A percentile compares a stretch with the other conserved stretches of the same genome.
Conservation (phyloP, 1,284 basidiomycete species). For the Exobasidium rhododendri region DNA sequence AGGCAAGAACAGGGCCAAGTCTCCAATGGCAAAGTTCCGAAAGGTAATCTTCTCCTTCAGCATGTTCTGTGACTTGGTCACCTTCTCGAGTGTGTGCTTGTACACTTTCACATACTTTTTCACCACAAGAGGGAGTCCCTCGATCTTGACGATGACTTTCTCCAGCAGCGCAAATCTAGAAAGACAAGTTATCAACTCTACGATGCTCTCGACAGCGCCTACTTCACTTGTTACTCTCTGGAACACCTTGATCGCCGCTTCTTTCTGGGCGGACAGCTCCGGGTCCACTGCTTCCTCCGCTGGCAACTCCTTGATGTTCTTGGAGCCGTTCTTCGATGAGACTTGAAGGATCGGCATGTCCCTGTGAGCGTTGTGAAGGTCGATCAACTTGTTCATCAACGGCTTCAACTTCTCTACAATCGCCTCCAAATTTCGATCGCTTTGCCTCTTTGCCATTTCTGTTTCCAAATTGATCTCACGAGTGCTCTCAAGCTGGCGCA, state of each 20-base stretch:
- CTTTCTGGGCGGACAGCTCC: conserved; percentile 15
- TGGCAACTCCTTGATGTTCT: conserved; percentile 10
- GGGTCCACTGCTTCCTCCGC: conserved; percentile 14
- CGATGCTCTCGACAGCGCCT: conserved; percentile 24
- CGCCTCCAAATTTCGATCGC: conserved; percentile 30
- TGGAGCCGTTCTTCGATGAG: conserved; percentile 19
- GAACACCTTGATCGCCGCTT: conserved; percentile 33
- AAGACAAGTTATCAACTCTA: conserved; percentile 16
- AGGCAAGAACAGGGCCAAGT: conserved; percentile 89
- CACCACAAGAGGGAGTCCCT: conserved; percentile 65
- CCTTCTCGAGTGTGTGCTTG: conserved; percentile 66
- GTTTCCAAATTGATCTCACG: conserved; percentile 31
- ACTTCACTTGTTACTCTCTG: conserved; percentile 27
- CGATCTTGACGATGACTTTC: conserved; percentile 71
- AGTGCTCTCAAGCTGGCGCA: conserved; percentile 38
- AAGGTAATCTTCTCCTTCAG: conserved; percentile 58
- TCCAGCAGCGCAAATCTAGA: conserved; percentile 65
- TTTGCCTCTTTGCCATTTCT: conserved; percentile 29
- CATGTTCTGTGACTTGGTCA: conserved; percentile 59
- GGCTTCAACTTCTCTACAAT: conserved; percentile 28
- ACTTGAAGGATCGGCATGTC: conserved; percentile 28
- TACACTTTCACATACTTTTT: conserved; percentile 96
- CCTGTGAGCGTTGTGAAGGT: conserved; percentile 28
- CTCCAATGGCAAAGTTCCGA: conserved; percentile 56
- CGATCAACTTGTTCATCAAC: conserved; percentile 25